Evolutionary conservation across 2,329 filamentous ascomycete species (phyloP), one percentile per base, ranked within the genome.

Genomic region (Stachybotrys chartarum): DNA sequence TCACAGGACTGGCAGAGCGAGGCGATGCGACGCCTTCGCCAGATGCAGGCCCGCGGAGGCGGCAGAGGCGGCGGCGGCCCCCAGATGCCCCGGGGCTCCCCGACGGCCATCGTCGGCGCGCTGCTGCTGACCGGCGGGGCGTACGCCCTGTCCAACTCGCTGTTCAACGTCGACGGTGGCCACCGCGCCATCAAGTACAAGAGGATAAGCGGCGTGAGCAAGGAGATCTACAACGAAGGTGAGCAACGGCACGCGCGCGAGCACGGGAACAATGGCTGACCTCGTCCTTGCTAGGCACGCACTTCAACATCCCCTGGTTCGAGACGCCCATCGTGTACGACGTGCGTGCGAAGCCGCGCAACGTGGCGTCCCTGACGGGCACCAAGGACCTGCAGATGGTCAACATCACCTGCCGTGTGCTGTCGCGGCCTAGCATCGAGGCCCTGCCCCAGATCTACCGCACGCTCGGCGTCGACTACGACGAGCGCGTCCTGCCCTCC

Each of bases 361-460:
- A 96, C 69, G 92, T 99, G 65, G 89, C 94, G 63, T 97, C 94
- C 62, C 84, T 99, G 63, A 99, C 94, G 57, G 94, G 94, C 65
- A 99, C 94, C 69, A 99, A 99, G 81, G 94, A 99, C 76, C 78
- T 99, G 75, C 94, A 99, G 80, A 99, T 99, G 94, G 94, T 97
- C 70, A 99, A 99, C 83, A 97, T 99, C 72, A 99, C 93, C 69
- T 99, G 94, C 76, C 93, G 94, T 90, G 94, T 99, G 57, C 89
- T 99, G 54, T 97, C 93, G 57, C 82, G 91, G 65, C 94, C 94
- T 55, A 85, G 91, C 56, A 79, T 99, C 67, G 85, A 90, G 62
- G 89, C 92, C 35, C 84, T 99, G 47, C 94, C 94, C 17, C 91
- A 96, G 76, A 99, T 99, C 68, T 99, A 97, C 82, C 84, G 94